Conservation (phyloP, 192 early-diverging fungal genomes). For the Rhizoclosmatium globosum region DNA sequence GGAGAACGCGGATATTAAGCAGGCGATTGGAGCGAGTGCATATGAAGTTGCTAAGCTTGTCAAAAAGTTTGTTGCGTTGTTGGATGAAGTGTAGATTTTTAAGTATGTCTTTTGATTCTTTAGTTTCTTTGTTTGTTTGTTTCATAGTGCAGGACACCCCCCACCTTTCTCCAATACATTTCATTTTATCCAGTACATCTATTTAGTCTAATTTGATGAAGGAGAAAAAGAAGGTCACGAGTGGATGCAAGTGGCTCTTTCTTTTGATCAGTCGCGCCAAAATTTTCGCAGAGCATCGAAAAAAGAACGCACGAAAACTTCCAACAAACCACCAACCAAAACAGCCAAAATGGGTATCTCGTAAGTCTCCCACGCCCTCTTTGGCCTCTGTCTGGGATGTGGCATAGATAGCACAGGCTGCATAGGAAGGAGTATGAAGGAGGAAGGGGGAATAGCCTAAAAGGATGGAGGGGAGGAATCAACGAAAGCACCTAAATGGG, state of each 20-base stretch:
- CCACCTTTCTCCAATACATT: not conserved
- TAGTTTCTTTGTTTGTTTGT: too few relatives aligned
- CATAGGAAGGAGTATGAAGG: too few relatives aligned
- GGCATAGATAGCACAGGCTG: too few relatives aligned
- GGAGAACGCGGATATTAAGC: slow-evolving; percentile 12
- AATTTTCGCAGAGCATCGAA: not conserved
- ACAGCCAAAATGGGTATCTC: slow-evolving; percentile 20
- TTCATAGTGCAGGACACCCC: too few relatives aligned
- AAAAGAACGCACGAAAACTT: not conserved
- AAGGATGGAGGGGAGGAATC: too few relatives aligned
- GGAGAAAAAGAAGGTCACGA: too few relatives aligned
- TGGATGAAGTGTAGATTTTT: slow-evolving; percentile 15
- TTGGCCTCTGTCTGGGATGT: too few relatives aligned
- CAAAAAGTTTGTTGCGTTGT: slow-evolving; percentile 28
- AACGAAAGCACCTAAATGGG: too few relatives aligned
- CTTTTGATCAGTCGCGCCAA: too few relatives aligned
- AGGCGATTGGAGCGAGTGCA: slow-evolving; percentile 22
- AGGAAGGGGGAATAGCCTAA: too few relatives aligned
- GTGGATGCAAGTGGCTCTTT: too few relatives aligned
- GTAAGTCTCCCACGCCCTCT: slow-evolving; percentile 13
- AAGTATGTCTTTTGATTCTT: not conserved
- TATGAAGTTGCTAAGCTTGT: slow-evolving; percentile 33
- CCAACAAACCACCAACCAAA: not conserved
- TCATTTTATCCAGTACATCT: not conserved
- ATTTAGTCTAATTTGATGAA: not conserved